Conservation (phyloP, 2,329 filamentous ascomycete species). For the Colletotrichum sojae region DNA sequence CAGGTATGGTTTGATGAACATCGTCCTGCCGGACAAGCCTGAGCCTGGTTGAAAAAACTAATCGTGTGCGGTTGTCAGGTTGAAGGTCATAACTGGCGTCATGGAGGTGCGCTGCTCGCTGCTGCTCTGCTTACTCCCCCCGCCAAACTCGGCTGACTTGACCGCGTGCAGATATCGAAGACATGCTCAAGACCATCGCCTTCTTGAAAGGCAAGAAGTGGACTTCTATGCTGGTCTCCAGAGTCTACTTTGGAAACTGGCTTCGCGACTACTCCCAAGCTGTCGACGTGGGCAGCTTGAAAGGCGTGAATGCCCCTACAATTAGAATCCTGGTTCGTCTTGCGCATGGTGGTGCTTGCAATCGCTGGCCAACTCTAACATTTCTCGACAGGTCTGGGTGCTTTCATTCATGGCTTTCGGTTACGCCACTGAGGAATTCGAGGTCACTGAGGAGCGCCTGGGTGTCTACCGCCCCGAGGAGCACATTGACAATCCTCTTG, state of each 20-base stretch:
- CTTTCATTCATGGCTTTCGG: conserved; percentile 86
- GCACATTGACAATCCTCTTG: conserved; percentile 83
- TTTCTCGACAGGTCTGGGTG: conserved; percentile 73
- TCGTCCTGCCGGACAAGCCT: not conserved
- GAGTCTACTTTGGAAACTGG: conserved; percentile 91
- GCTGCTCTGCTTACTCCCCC: not conserved
- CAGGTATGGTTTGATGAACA: conserved; percentile 50
- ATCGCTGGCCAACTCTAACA: conserved; percentile 17
- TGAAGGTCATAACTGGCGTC: conserved; percentile 78
- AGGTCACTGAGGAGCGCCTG: conserved; percentile 84
- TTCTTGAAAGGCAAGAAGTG: conserved; percentile 88
- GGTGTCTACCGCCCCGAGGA: conserved; percentile 86
- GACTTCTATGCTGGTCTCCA: conserved; percentile 83
- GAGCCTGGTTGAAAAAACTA: not conserved
- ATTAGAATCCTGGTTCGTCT: conserved; percentile 77
- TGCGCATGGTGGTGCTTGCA: not conserved
- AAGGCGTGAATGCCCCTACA: conserved; percentile 82
- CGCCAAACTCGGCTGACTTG: conserved; percentile 13
- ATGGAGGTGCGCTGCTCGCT: conserved; percentile 66
- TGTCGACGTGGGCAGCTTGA: conserved; percentile 84
- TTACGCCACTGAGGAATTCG: conserved; percentile 88
- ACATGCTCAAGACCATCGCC: conserved; percentile 82
- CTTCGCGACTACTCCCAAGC: conserved; percentile 88
- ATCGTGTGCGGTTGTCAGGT: conserved; percentile 59
- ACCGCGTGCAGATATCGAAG: conserved; percentile 76